Evolutionary conservation across 768 basidiomycete genomes (phyloP), one percentile per base, ranked within the genome.

Genomic region (Boletus huronensis): DNA sequence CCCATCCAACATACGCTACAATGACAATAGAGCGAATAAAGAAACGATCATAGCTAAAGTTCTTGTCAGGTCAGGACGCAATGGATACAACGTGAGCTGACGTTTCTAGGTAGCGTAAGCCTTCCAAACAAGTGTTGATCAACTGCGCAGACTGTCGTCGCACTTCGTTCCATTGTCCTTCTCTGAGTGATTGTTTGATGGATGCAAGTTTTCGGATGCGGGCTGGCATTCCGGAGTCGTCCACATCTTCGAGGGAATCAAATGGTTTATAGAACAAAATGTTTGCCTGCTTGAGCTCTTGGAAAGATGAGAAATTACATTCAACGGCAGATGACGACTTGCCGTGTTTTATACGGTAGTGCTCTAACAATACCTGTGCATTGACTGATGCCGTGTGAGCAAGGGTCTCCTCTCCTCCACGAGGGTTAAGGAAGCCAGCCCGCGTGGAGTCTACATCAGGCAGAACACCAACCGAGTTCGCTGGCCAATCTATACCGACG

Each of bases 331-430:
- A 34, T 1, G 5, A 16, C 7, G 13, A 61, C 80, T 23, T 54
- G 90, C 91, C 82, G 57, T 90, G 85, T 62, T 93, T 92, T 19
- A 88, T 72, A 34, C 78, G 75, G 67, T 88, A 93, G 61, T 92
- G 88, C 54, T 92, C 89, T 36, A 90, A 57, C 25, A 93, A 77
- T 40, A 86, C 83, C 76, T 83, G 57, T 0, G 87, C 81, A 64
- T 92, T 92, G 23, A 84, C 78, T 5, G 87, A 68, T 5, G 82
- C 81, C 25, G 78, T 78, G 45, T 69, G 66, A 3, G 87, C 87
- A 35, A 79, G 71, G 23, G 74, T 68, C 44, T 76, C 73, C 32
- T 83, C 79, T 35, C 82, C 83, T 17, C 64, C 64, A 17, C 47
- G 61, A 1, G 78, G 73, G 5, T 72, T 60, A 31, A 91, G 67